phyloP scores from a whole-genome alignment of 2,329 filamentous ascomycete genomes.

The Calonectria pteridis region DNA sequence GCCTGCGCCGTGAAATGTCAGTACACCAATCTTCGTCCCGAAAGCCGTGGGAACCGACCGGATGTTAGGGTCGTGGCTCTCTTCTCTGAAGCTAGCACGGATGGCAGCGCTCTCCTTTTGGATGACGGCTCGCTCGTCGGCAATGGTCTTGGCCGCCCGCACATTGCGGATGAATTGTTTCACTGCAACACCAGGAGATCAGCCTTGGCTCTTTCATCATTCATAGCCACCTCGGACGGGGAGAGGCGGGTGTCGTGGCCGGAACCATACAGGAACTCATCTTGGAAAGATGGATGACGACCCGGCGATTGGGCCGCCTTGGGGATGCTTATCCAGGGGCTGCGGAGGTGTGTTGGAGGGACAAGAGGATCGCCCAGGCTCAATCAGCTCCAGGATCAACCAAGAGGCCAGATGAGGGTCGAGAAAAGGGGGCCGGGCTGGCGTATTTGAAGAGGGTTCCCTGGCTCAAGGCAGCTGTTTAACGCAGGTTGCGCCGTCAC shows the following conservation, averaged over 20 bases:
- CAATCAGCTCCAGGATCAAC: constrained; percentile 37
- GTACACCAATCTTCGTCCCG: neutral
- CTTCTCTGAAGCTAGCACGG: constrained; percentile 96
- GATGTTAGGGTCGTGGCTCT: constrained; percentile 91
- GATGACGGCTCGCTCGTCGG: constrained; percentile 97
- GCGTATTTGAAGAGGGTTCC: constrained; percentile 27
- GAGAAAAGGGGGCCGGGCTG: constrained; percentile 5
- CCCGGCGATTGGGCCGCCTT: constrained; percentile 49
- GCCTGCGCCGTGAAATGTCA: constrained; percentile 63
- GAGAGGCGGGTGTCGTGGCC: constrained; percentile 22
- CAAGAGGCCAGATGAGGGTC: constrained; percentile 25
- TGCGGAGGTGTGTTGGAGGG: constrained; percentile 24
- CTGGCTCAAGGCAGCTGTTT: constrained; percentile 44
- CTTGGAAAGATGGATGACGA: constrained; percentile 46
- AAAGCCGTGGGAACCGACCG: constrained; percentile 69
- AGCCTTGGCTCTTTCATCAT: constrained; percentile 25
- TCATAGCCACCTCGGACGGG: neutral
- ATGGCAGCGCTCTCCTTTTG: constrained; percentile 99
- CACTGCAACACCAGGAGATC: constrained; percentile 66
- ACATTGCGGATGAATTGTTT: constrained; percentile 99
- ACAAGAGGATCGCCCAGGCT: constrained; percentile 30
- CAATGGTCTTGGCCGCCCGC: constrained; percentile 97
- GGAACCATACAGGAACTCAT: constrained; percentile 56
- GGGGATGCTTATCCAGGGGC: constrained; percentile 44
- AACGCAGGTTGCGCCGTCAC: constrained; percentile 42